phyloP scores from a whole-genome alignment of 2,329 filamentous ascomycete genomes.

The Gyromitra esculenta region DNA sequence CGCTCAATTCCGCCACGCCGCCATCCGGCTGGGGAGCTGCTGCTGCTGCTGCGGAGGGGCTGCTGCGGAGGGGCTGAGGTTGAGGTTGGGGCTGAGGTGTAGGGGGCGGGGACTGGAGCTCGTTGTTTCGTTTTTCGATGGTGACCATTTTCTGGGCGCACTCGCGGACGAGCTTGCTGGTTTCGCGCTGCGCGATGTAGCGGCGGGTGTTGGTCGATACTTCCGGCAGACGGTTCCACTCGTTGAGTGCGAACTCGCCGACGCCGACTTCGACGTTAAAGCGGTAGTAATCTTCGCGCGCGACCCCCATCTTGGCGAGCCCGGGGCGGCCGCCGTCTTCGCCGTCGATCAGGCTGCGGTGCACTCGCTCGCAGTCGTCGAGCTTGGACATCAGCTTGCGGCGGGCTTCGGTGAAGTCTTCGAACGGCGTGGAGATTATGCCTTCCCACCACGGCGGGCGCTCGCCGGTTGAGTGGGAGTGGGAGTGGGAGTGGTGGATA shows the following conservation, averaged over 20 bases:
- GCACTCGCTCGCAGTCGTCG: constrained; percentile 91
- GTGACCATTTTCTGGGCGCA: constrained; percentile 83
- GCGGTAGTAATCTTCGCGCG: constrained; percentile 89
- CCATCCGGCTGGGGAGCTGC: background rate
- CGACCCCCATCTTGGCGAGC: constrained; percentile 71
- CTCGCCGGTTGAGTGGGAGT: constrained; percentile 87
- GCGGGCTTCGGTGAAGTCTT: constrained; percentile 83
- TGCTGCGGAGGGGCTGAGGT: no score
- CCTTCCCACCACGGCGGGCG: constrained; percentile 71
- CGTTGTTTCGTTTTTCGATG: constrained; percentile 69
- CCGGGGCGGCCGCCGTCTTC: constrained; percentile 53
- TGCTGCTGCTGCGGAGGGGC: background rate
- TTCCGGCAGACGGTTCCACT: constrained; percentile 90
- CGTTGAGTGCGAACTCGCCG: constrained; percentile 98
- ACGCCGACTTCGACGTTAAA: constrained; percentile 98
- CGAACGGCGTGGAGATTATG: constrained; percentile 55
- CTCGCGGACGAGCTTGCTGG: constrained; percentile 79
- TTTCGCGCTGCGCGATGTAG: constrained; percentile 77
- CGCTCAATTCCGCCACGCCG: constrained; percentile 22
- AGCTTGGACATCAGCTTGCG: constrained; percentile 88
- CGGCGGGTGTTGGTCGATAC: constrained; percentile 91
- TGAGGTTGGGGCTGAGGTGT: background rate
- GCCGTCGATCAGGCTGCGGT: constrained; percentile 65
- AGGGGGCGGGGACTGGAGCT: background rate
- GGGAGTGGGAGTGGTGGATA: background rate